Evolutionary conservation across 768 basidiomycete genomes (phyloP), one percentile per base, ranked within the genome.

Genomic region (Flagelloscypha sp.): DNA sequence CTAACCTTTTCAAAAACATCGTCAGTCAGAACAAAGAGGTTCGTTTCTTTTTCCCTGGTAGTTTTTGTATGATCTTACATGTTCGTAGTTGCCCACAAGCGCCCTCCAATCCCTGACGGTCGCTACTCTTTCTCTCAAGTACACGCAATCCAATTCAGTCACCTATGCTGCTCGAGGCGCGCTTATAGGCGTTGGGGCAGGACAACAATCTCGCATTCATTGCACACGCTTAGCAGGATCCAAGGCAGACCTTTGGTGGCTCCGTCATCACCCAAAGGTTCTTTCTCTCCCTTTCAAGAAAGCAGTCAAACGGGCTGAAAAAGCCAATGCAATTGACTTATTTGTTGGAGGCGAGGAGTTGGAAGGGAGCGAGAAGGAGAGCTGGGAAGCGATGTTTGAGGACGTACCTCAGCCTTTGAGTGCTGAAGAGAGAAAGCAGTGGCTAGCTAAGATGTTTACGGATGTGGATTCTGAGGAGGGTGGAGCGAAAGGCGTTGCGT

Each of bases 211-310:
- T 4, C 86, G 95, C 25, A 99, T 99, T 53, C 95, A 99, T 67
- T 99, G 95, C 65, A 99, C 95, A 11, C 86, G 95, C 20, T 80
- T 99, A 29, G 95, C 95, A 3, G 95, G 95, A 3, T 76, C 81
- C 34, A 98, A 99, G 62, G 92, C 94, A n/a, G 95, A 99, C 62
- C 72, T 90, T 45, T 99, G 95, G 95, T 98, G 95, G 94, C 72
- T 98, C 37, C 82, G 95, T 9, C 92, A 98, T 65, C 92, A 98
- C 62, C 83, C 93, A 1, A 81, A 85, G 30, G 94, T 95, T 28
- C 81, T 97, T 43, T 68, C 72, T 3, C 76, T 99, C 16, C 87
- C 94, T 2, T 99, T 97, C 76, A 97, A 94, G 57, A 90, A 92
- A 54, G 93, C 93, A 27, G 82, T 88, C 47, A 98, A 98, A 70